These are phyloP conservation scores for Musa acuminata DNA, from an alignment of 176 grass and related monocot species.

Conservation along the genomic window DNA sequence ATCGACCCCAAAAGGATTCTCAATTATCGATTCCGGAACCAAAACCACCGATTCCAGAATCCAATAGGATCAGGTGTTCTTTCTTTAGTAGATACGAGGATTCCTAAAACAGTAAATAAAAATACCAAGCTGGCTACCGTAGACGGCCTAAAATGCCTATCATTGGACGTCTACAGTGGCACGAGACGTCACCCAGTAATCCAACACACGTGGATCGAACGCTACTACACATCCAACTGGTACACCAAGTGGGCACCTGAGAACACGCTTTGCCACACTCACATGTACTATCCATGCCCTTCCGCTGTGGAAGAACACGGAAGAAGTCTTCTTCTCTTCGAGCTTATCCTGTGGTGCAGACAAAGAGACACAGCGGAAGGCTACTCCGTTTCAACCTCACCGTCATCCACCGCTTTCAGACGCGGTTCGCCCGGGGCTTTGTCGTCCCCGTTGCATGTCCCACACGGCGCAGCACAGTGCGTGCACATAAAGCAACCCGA, in stretches of 20 bases:
- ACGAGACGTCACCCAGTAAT: not conserved
- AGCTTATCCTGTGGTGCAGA: too few species aligned
- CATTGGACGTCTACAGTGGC: not conserved
- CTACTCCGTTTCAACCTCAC: not conserved
- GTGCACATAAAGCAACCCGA: conserved; percentile 1
- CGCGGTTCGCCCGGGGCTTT: not conserved
- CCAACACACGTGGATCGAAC: not conserved
- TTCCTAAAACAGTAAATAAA: too few species aligned
- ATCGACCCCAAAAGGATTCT: too few species aligned
- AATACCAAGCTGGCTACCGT: too few species aligned
- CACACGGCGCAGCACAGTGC: conserved; percentile 10
- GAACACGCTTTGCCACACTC: not conserved
- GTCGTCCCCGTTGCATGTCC: not conserved
- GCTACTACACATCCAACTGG: not conserved
- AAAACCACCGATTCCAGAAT: too few species aligned
- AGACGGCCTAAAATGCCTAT: not conserved
- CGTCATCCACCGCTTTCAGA: not conserved
- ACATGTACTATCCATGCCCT: not conserved
- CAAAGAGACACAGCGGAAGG: too few species aligned
- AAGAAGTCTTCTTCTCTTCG: not conserved
- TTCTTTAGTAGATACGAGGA: too few species aligned
- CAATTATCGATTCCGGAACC: too few species aligned
- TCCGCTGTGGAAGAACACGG: not conserved
- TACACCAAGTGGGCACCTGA: not conserved
- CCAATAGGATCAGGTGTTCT: too few species aligned